Percentiles rank a stretch among this genome's conserved stretches.
These are phyloP conservation scores for Arachis monticola DNA, from an alignment of 331 rosid species.

Conservation along the genomic window DNA sequence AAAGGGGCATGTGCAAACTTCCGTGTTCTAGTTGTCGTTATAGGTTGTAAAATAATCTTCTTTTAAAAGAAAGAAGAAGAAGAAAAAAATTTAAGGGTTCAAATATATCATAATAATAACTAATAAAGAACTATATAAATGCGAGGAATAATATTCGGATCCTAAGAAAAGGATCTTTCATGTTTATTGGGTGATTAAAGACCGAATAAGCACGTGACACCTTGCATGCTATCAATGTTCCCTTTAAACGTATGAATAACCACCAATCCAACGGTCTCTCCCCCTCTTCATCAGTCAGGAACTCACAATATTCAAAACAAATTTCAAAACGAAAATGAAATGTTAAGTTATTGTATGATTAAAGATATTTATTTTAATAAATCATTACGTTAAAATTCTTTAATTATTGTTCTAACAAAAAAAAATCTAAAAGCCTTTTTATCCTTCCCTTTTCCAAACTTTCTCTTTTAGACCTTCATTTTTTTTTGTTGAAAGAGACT, in stretches of 20 bases:
- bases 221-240: slow-evolving; percentile 37
- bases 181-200: background rate
- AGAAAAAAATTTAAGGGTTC: too few species aligned
- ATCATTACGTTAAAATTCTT: too few species aligned
- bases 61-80: too few species aligned
- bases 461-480: too few species aligned
- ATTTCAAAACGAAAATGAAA: background rate
- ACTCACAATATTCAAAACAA: background rate
- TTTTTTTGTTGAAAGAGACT: too few species aligned
- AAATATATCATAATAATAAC: background rate
- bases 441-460: too few species aligned
- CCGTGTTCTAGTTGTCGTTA: too few species aligned
- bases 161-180: slow-evolving; percentile 39
- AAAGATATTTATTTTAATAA: too few species aligned
- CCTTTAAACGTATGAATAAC: slow-evolving; percentile 8
- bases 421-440: too few species aligned
- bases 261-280: slow-evolving; percentile 41
- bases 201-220: slow-evolving; percentile 41
- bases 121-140: background rate
- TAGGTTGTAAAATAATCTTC: too few species aligned
- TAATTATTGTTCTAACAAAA: too few species aligned
- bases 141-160: slow-evolving; percentile 44
- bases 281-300: background rate
- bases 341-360: too few species aligned
- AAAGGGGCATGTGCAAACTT: background rate